phyloP scores from a whole-genome alignment of 2,329 filamentous ascomycete species.

The Botrytis cinerea region DNA sequence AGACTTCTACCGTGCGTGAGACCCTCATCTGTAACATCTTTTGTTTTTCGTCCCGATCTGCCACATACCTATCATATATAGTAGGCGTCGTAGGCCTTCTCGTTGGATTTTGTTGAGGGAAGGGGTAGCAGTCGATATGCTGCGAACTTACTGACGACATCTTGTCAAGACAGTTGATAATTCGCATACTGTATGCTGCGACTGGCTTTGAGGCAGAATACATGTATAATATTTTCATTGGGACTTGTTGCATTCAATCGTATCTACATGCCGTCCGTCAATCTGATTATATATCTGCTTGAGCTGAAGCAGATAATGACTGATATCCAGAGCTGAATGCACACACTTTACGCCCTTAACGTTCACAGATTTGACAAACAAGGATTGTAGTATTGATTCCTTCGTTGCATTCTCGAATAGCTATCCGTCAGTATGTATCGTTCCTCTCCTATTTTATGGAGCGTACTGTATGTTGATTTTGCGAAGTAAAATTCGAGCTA shows the following conservation, averaged over 20 bases:
- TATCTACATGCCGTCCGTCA: background rate
- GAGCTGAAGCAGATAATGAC: background rate
- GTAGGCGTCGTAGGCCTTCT: background rate
- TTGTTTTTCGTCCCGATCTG: background rate
- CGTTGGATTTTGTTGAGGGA: too few relatives aligned
- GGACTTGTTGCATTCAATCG: rapidly evolving
- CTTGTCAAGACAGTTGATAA: background rate
- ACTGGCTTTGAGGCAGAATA: background rate
- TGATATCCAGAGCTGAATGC: background rate
- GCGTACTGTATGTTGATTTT: background rate
- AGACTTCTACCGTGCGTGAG: too few relatives aligned
- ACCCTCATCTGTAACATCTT: background rate
- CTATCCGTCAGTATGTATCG: background rate
- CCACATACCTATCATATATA: background rate
- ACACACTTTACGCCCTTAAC: background rate
- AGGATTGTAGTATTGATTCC: background rate
- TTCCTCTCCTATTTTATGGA: background rate
- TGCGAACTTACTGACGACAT: background rate
- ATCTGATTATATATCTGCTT: background rate
- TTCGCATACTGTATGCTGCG: background rate
- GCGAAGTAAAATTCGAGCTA: background rate
- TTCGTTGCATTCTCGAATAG: background rate
- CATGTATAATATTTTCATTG: background rate
- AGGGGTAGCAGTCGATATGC: background rate
- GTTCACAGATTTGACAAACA: background rate